Percentiles rank a stretch among this genome's conserved stretches.
Conservation (phyloP, 208 protist genomes). For the Trypanosoma conorhini region DNA sequence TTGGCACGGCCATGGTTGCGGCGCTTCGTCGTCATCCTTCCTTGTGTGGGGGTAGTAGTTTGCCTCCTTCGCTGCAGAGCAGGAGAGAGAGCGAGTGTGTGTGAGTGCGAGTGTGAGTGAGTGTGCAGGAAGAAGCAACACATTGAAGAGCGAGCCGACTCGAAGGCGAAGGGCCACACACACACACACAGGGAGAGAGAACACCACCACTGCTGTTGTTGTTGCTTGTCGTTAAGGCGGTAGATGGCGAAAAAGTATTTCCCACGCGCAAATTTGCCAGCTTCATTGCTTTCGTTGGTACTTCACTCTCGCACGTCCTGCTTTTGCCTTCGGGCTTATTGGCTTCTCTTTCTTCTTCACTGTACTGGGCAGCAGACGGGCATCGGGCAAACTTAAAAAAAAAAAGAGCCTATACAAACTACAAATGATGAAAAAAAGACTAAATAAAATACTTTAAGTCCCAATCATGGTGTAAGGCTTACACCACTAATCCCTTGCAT, state of each 20-base stretch:
- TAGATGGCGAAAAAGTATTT: not conserved
- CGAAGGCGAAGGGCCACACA: not conserved
- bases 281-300: not conserved
- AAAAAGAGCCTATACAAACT: not conserved
- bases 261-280: not conserved
- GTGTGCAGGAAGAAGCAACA: too few species aligned
- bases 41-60: not conserved
- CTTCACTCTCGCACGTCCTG: not conserved
- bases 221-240: not conserved
- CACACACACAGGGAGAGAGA: not conserved
- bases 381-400: too few species aligned
- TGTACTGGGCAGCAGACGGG: not conserved
- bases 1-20: constrained; percentile 94
- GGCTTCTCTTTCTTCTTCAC: not conserved
- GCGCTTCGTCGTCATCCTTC: constrained; percentile 92
- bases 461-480: not conserved
- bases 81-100: constrained; percentile 2
- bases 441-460: constrained; percentile 2
- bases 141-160: not conserved
- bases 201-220: not conserved
- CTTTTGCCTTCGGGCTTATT: not conserved
- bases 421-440: constrained; percentile 1
- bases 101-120: not conserved
- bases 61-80: constrained; percentile 18
- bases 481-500: constrained; percentile 93